Evolutionary conservation across 768 basidiomycete genomes (phyloP).

Genomic region (Tulasnella sp.): DNA sequence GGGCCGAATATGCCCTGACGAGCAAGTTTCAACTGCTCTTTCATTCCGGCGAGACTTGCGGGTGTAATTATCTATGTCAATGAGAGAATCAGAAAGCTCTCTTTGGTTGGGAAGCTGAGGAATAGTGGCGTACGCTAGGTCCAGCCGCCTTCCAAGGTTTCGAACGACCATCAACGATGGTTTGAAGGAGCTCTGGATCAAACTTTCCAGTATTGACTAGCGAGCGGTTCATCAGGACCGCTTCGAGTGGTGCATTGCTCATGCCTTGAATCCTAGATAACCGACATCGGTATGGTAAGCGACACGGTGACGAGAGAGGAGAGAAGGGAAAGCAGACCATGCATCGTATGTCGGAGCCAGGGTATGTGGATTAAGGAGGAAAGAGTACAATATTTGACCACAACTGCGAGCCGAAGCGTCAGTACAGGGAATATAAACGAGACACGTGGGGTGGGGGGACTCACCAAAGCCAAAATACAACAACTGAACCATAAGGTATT

Average conservation of each 20-base stretch:
- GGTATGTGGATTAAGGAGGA: slow-evolving; percentile 78
- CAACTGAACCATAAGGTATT: slow-evolving; percentile 80
- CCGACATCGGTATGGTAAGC: background rate
- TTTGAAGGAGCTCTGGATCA: slow-evolving; percentile 46
- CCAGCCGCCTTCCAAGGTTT: slow-evolving; percentile 42
- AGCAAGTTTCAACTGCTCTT: slow-evolving; percentile 15
- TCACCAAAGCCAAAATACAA: slow-evolving; percentile 80
- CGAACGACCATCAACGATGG: slow-evolving; percentile 49
- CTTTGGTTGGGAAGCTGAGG: too few relatives aligned
- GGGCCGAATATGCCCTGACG: slow-evolving; percentile 18
- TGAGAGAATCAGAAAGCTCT: background rate
- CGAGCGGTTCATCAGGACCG: slow-evolving; percentile 60
- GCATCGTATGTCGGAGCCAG: slow-evolving; percentile 73
- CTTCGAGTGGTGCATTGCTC: slow-evolving; percentile 29
- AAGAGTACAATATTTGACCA: slow-evolving; percentile 84
- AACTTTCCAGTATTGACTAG: slow-evolving; percentile 63
- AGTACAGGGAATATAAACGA: background rate
- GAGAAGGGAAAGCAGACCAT: slow-evolving; percentile 57
- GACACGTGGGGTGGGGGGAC: slow-evolving; percentile 6
- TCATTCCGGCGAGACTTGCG: slow-evolving; percentile 1
- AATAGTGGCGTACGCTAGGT: slow-evolving; percentile 7
- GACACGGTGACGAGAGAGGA: background rate
- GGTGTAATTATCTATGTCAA: slow-evolving; percentile 27
- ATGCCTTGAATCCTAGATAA: slow-evolving; percentile 32
- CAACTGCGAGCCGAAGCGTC: slow-evolving; percentile 51